Conservation (phyloP, 2,329 filamentous ascomycete species). For the Epichloe aotearoae region DNA sequence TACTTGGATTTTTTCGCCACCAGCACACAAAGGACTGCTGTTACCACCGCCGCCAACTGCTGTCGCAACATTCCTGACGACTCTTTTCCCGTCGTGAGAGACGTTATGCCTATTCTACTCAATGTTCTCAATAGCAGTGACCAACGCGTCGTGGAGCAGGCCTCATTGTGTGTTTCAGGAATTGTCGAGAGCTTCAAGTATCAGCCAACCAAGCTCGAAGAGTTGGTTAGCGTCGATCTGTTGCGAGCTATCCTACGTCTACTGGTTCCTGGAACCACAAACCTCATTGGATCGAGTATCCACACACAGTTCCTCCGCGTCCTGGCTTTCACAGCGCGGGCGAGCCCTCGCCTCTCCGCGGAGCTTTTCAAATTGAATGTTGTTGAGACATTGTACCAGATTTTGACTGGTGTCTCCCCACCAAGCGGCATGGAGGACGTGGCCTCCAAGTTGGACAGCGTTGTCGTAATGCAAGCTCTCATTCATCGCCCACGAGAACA, state of each 20-base stretch:
- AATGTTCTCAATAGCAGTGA: constrained; percentile 86
- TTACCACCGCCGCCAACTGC: constrained; percentile 95
- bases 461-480: constrained; percentile 95
- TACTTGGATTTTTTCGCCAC: constrained; percentile 99
- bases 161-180: constrained; percentile 84
- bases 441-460: constrained; percentile 80
- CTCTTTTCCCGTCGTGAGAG: constrained; percentile 78
- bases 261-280: constrained; percentile 85
- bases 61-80: constrained; percentile 94
- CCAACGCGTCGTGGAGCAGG: constrained; percentile 93
- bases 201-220: constrained; percentile 75
- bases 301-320: constrained; percentile 94
- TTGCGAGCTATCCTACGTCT: constrained; percentile 75
- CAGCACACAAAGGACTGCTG: constrained; percentile 88
- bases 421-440: constrained; percentile 66
- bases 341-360: constrained; percentile 74
- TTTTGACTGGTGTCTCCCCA: constrained; percentile 87
- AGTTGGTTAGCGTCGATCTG: constrained; percentile 78
- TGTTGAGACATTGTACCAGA: constrained; percentile 94
- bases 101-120: constrained; percentile 92
- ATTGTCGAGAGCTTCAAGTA: constrained; percentile 97
- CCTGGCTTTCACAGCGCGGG: constrained; percentile 76
- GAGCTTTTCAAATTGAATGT: constrained; percentile 94
- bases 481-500: constrained; percentile 93
- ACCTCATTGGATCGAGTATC: constrained; percentile 84